Evolutionary conservation across 2,329 filamentous ascomycete species (phyloP).

Genomic region (Cladosporium oxysporum): DNA sequence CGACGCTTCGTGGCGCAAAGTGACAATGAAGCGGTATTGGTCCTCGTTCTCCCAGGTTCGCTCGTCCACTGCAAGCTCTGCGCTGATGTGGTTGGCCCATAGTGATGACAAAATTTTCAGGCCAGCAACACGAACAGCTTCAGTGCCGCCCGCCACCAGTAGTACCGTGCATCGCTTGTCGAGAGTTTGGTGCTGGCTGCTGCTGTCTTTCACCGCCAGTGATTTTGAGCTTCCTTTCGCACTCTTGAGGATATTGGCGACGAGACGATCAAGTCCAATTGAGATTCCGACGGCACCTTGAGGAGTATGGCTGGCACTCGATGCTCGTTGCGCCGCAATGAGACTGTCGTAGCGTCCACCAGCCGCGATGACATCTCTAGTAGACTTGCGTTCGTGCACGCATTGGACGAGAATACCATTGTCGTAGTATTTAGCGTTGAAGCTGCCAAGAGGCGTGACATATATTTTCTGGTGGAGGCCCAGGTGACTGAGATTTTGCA

Average conservation of each 20-base stretch:
- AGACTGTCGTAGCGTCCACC: slow-evolving; percentile 91
- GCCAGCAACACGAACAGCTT: slow-evolving; percentile 72
- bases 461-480: slow-evolving; percentile 77
- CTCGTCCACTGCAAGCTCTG: slow-evolving; percentile 77
- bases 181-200: slow-evolving; percentile 16
- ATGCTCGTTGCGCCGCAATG: slow-evolving; percentile 77
- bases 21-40: slow-evolving; percentile 76
- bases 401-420: slow-evolving; percentile 89
- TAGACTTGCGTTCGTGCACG: slow-evolving; percentile 79
- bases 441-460: slow-evolving; percentile 79
- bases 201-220: slow-evolving; percentile 26
- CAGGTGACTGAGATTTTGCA: slow-evolving; percentile 74
- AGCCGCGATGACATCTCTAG: slow-evolving; percentile 81
- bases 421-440: slow-evolving; percentile 88
- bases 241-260: slow-evolving; percentile 57
- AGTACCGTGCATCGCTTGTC: slow-evolving; percentile 71
- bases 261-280: slow-evolving; percentile 81
- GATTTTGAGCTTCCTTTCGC: slow-evolving; percentile 24
- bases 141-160: slow-evolving; percentile 81
- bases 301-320: slow-evolving; percentile 55
- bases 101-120: slow-evolving; percentile 75
- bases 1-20: slow-evolving; percentile 74
- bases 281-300: slow-evolving; percentile 80
- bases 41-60: slow-evolving; percentile 21
- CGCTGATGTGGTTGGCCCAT: slow-evolving; percentile 81